phyloP scores from a whole-genome alignment of 192 early-diverging fungal species.

The Coemansia asiatica region DNA sequence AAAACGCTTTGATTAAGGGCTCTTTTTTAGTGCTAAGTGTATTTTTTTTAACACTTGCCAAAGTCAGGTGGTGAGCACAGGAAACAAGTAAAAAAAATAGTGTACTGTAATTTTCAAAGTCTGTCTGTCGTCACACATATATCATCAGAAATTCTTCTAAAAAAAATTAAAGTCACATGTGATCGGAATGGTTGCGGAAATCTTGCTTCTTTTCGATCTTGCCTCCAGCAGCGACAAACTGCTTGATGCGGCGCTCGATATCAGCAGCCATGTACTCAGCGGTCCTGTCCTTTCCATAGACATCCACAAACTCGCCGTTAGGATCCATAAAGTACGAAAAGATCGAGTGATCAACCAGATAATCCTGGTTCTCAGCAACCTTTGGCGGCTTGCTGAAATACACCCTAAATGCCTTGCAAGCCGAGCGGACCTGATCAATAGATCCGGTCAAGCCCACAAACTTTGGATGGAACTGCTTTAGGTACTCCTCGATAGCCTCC shows the following conservation, averaged over 20 bases:
- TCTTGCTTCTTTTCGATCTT: constrained; percentile 15
- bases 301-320: constrained; percentile 85
- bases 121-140: constrained; percentile 1
- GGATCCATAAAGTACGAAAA: constrained; percentile 97
- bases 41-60: too few relatives aligned
- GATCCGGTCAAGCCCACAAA: constrained; percentile 91
- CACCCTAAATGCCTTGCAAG: constrained; percentile 91
- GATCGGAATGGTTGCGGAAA: background rate
- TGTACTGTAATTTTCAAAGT: too few relatives aligned
- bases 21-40: too few relatives aligned
- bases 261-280: constrained; percentile 39
- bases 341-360: constrained; percentile 97
- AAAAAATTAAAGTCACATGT: constrained; percentile 5
- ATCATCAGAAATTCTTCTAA: background rate
- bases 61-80: too few relatives aligned
- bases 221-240: constrained; percentile 22
- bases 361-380: constrained; percentile 78
- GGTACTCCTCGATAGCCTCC: constrained; percentile 72
- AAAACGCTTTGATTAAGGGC: too few relatives aligned
- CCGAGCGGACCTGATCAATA: constrained; percentile 74
- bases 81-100: too few relatives aligned
- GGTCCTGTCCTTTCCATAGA: constrained; percentile 78
- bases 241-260: constrained; percentile 31
- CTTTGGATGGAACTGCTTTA: constrained; percentile 89
- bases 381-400: constrained; percentile 91